Evolutionary conservation across 495 filamentous ascomycete species (phyloP), one percentile per base, ranked within the genome.

Genomic region (Podospora anserina): DNA sequence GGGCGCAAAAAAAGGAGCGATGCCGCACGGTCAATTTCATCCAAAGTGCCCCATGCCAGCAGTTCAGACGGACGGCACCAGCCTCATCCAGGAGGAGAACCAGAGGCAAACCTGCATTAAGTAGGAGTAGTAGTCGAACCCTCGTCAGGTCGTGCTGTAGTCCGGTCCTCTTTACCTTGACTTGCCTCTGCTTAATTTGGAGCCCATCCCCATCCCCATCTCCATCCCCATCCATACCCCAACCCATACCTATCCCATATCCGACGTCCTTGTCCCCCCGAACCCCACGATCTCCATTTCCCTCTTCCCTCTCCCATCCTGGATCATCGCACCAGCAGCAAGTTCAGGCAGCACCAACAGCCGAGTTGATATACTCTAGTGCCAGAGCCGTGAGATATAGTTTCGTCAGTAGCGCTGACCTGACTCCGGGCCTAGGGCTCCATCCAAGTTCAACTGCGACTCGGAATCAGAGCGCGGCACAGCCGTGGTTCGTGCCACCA

Each of bases 401-500:
- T 20, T 19, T 58, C 32, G 53, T 6, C 49, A 58, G 23, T 58
- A 58, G 55, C 23, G 55, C 55, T 58, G 55, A 58, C 55, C 15
- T 4, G 4, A 56, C 6, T 57, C 55, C 18, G 60, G 39, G 66
- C 49, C 61, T 11, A 61, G 44, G 26, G 39, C 32, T 26, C 44
- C 65, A 39, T 58, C 49, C 23, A 7, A 53, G 32, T 49, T 19
- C 27, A 20, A 44, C 61, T 63, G 61, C 61, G 4, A 63, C 61
- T 63, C 60, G 32, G 60, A 49, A 67, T 56, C 67, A 54, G 34
- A 53, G 68, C 70, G 71, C 74, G 74, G 69, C 74, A 68, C 68
- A 69, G 72, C 72, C 70, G 70, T 49, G 39, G n/a, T 71, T 76
- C 72, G 76, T 76, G 72, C 68, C 68, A 77, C 74, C 62, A 74